A percentile compares a stretch with the other conserved stretches of the same genome.
Evolutionary conservation across 2,329 filamentous ascomycete species (phyloP).

Genomic region (Pseudocercospora fijiensis): DNA sequence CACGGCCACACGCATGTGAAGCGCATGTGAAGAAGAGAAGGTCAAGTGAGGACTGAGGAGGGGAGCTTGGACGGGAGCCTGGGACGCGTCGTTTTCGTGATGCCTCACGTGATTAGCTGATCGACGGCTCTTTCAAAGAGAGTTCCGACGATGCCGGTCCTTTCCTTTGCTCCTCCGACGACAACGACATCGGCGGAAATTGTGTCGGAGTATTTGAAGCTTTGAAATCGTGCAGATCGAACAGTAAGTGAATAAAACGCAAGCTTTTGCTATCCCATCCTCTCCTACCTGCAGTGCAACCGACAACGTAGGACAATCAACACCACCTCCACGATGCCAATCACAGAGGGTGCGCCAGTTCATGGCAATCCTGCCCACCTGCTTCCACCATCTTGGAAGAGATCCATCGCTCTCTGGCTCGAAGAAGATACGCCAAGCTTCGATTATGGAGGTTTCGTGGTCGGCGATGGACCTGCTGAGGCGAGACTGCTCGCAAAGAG

Average conservation of each 20-base stretch:
- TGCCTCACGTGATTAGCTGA: background rate
- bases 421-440: conserved; percentile 95
- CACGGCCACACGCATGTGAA: too few species aligned
- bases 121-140: background rate
- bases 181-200: conserved; percentile 7
- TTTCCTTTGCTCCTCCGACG: conserved; percentile 4
- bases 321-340: conserved; percentile 32
- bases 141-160: background rate
- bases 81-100: background rate
- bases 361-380: conserved; percentile 68
- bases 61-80: background rate
- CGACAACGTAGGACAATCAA: background rate
- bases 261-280: background rate
- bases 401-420: conserved; percentile 77
- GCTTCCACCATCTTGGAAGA: conserved; percentile 81
- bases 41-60: background rate
- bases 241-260: background rate
- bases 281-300: background rate
- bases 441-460: conserved; percentile 96
- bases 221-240: background rate
- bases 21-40: background rate
- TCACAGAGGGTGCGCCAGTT: conserved; percentile 54
- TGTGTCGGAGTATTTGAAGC: background rate
- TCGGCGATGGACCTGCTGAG: conserved; percentile 63
- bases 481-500: conserved; percentile 57